Evolutionary conservation across 345 rosid genomes (phyloP).

Genomic region (Citrus australasica): DNA sequence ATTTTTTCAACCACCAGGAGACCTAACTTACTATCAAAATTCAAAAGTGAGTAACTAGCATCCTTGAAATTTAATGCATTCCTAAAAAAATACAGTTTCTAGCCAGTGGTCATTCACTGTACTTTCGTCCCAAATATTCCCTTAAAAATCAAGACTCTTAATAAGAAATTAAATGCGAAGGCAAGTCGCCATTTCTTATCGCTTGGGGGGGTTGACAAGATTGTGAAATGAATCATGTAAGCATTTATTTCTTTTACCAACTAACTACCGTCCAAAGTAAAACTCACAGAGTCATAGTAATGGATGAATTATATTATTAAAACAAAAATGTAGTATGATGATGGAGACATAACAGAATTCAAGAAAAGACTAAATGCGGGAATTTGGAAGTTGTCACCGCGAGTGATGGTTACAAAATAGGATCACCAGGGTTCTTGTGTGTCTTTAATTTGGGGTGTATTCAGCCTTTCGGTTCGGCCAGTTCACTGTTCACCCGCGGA

Average conservation of each 20-base stretch:
- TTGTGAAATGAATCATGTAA: background rate
- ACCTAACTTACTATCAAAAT: background rate
- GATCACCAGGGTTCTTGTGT: too few relatives aligned
- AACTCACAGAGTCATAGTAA: background rate
- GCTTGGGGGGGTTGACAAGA: background rate
- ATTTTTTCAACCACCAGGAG: background rate
- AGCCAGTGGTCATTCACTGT: too few relatives aligned
- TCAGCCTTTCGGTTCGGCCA: too few relatives aligned
- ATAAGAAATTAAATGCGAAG: background rate
- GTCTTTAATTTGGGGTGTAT: too few relatives aligned
- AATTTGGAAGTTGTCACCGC: too few relatives aligned
- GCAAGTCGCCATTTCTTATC: background rate
- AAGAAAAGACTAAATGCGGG: too few relatives aligned
- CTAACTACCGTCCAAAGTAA: background rate
- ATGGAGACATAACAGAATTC: too few relatives aligned
- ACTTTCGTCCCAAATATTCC: background rate
- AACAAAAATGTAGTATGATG: too few relatives aligned
- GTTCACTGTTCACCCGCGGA: too few relatives aligned
- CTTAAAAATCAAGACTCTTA: background rate
- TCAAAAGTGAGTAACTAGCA: background rate
- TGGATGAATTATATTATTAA: background rate
- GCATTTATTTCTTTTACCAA: conserved; percentile 1
- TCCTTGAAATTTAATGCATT: background rate
- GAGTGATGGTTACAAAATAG: too few relatives aligned
- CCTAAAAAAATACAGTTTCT: background rate